These are phyloP conservation scores for Excoecaria agallocha DNA, from an alignment of 345 rosid species.

Conservation along the genomic window DNA sequence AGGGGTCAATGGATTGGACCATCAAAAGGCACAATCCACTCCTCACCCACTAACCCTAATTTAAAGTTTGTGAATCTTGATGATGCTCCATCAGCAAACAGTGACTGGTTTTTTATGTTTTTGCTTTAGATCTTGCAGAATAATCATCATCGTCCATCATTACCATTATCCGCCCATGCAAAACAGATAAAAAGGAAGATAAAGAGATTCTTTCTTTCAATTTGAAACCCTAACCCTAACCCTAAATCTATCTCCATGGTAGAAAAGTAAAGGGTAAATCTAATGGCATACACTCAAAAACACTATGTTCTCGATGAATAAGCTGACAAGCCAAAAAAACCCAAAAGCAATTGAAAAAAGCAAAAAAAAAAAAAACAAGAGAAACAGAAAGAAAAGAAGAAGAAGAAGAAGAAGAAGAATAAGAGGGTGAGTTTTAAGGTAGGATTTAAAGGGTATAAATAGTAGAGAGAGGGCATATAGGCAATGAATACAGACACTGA, in stretches of 20 bases:
- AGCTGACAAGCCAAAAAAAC: slow-evolving; percentile 1
- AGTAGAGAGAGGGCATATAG: background rate
- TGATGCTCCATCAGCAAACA: slow-evolving; percentile 82
- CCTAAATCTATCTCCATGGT: slow-evolving; percentile 16
- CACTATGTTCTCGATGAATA: slow-evolving; percentile 8
- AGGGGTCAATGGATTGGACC: slow-evolving; percentile 18
- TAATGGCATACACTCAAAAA: background rate
- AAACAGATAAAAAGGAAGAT: slow-evolving; percentile 12
- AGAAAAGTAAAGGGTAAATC: slow-evolving; percentile 1
- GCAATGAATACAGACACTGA: slow-evolving; percentile 28
- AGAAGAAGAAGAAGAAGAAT: background rate
- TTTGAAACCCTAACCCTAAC: slow-evolving; percentile 45
- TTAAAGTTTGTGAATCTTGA: slow-evolving; percentile 80
- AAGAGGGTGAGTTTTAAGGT: background rate
- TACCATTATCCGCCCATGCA: slow-evolving; percentile 10
- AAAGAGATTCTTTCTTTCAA: background rate
- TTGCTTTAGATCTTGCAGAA: slow-evolving; percentile 16
- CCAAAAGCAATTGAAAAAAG: background rate
- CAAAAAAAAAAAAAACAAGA: background rate
- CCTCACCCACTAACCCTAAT: slow-evolving; percentile 23
- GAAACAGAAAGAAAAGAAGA: background rate
- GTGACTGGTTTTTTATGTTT: slow-evolving; percentile 37
- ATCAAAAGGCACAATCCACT: slow-evolving; percentile 18
- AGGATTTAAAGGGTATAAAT: slow-evolving; percentile 4
- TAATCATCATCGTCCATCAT: background rate